Evolutionary conservation across 129 eudicot species (phyloP).

Genomic region (Deinandra increscens): DNA sequence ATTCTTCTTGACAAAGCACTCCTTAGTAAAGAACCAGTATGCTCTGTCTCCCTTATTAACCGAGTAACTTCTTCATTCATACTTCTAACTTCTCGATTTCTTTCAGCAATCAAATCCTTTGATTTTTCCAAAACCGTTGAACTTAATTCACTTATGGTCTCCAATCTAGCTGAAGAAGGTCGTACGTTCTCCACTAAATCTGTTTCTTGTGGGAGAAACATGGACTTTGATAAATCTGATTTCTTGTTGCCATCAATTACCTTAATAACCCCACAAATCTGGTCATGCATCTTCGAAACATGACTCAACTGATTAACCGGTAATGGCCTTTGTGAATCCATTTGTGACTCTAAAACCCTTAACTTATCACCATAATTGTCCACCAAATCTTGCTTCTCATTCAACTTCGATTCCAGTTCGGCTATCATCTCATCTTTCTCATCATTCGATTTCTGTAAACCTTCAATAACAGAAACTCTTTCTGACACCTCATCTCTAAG

Average conservation of each 20-base stretch:
- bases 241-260: constrained; percentile 62
- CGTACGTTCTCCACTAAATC: constrained; percentile 80
- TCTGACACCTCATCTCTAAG: constrained; percentile 65
- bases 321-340: constrained; percentile 75
- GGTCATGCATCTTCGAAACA: constrained; percentile 67
- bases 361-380: constrained; percentile 50
- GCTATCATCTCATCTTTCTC: constrained; percentile 53
- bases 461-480: constrained; percentile 44
- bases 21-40: constrained; percentile 73
- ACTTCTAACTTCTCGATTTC: constrained; percentile 61
- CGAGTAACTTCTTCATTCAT: constrained; percentile 66
- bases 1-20: constrained; percentile 82
- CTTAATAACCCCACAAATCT: constrained; percentile 57
- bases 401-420: constrained; percentile 55
- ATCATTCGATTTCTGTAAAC: constrained; percentile 42
- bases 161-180: constrained; percentile 91
- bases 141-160: constrained; percentile 63
- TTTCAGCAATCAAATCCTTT: constrained; percentile 58
- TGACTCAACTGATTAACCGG: constrained; percentile 63
- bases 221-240: constrained; percentile 64
- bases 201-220: constrained; percentile 88
- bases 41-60: constrained; percentile 79
- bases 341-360: constrained; percentile 50
- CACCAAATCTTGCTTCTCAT: constrained; percentile 45
- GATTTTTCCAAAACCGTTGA: constrained; percentile 57